Evolutionary conservation across 2,329 filamentous ascomycete genomes (phyloP).

Genomic region (Trematosphaeria pertusa): DNA sequence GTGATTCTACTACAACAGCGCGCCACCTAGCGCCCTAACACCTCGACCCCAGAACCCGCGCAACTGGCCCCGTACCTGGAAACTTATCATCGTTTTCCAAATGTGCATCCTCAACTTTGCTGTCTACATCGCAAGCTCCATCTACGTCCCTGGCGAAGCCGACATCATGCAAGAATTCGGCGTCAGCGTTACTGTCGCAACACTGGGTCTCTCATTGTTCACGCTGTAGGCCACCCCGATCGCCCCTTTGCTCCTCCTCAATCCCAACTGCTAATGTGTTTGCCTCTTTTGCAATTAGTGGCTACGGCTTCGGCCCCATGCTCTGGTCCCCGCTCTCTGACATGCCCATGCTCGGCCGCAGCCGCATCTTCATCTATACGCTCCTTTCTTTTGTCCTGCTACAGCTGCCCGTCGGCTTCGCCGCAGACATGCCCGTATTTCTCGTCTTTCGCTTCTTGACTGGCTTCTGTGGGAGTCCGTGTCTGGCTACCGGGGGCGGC

Average conservation of each 20-base stretch:
- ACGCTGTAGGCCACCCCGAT: slow-evolving; percentile 58
- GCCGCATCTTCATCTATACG: slow-evolving; percentile 57
- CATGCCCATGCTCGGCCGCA: slow-evolving; percentile 61
- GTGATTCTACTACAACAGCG: no score
- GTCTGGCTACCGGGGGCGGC: slow-evolving; percentile 33
- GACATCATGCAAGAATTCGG: slow-evolving; percentile 59
- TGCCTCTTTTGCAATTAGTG: slow-evolving; percentile 50
- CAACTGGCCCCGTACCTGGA: slow-evolving; percentile 31
- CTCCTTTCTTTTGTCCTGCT: slow-evolving; percentile 71
- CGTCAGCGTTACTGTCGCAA: slow-evolving; percentile 65
- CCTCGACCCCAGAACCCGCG: slow-evolving; percentile 26
- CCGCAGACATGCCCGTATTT: slow-evolving; percentile 65
- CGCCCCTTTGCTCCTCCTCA: neutral
- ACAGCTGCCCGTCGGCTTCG: slow-evolving; percentile 67
- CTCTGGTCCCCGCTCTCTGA: slow-evolving; percentile 57
- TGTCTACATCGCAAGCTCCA: slow-evolving; percentile 57
- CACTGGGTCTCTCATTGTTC: slow-evolving; percentile 79
- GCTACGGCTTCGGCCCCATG: slow-evolving; percentile 64
- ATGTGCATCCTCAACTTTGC: slow-evolving; percentile 59
- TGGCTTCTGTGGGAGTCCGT: slow-evolving; percentile 34
- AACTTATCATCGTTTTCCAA: slow-evolving; percentile 10
- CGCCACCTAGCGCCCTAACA: no score
- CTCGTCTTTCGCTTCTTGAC: slow-evolving; percentile 54
- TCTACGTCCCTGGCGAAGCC: slow-evolving; percentile 50
- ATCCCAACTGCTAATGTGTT: neutral